These are phyloP conservation scores for Voacanga thouarsii DNA, from an alignment of 257 asterid species.

Conservation along the genomic window DNA sequence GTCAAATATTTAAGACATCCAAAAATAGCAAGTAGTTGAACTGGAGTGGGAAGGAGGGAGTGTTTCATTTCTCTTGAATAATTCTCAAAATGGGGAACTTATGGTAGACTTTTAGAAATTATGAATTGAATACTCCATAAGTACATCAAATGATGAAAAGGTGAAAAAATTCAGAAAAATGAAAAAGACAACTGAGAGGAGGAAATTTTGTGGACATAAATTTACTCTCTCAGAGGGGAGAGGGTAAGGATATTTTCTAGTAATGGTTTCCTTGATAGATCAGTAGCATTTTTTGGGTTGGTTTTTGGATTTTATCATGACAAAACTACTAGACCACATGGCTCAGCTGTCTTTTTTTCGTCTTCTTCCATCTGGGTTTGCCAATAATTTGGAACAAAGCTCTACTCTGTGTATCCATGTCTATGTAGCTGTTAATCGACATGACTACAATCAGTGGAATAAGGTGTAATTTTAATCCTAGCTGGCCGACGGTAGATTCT, in stretches of 20 bases:
- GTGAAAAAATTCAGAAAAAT: neutral
- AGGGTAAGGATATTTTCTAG: neutral
- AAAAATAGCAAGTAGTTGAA: neutral
- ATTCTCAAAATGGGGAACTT: neutral
- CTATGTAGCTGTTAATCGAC: neutral
- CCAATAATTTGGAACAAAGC: neutral
- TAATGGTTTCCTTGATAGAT: no score
- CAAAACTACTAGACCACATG: neutral
- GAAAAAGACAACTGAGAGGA: neutral
- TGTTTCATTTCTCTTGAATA: neutral
- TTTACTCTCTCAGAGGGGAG: no score
- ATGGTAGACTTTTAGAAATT: no score
- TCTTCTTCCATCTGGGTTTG: neutral
- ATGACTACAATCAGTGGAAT: neutral
- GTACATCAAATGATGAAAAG: neutral
- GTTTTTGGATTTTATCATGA: neutral
- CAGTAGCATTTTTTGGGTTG: neutral
- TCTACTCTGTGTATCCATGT: neutral
- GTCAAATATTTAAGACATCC: neutral
- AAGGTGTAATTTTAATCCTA: neutral
- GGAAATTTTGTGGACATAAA: neutral
- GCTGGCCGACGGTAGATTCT: neutral
- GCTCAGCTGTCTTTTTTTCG: neutral
- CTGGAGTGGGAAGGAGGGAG: neutral
- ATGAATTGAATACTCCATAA: neutral